phyloP scores from a whole-genome alignment of 176 grass and related monocot species.

The Elaeis guineensis region DNA sequence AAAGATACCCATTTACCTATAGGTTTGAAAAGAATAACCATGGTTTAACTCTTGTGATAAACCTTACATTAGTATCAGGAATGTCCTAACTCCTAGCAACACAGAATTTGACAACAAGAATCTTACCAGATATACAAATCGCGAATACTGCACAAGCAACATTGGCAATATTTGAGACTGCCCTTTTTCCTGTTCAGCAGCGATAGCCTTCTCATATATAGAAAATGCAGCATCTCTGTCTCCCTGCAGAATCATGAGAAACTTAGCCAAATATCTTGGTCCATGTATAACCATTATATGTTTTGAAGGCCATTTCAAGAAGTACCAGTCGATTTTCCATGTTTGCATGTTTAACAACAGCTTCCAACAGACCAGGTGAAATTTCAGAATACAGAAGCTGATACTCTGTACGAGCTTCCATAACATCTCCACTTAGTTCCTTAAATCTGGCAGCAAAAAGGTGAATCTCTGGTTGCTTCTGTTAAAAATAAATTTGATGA shows the following conservation, averaged over 20 bases:
- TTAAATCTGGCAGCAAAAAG: conserved; percentile 81
- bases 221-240: conserved; percentile 57
- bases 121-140: conserved; percentile 78
- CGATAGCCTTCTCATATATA: conserved; percentile 85
- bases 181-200: conserved; percentile 61
- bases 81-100: not conserved
- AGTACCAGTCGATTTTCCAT: conserved; percentile 84
- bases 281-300: not conserved
- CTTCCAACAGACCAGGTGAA: conserved; percentile 80
- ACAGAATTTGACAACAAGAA: not conserved
- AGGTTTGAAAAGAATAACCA: no score
- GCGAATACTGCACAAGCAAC: conserved; percentile 71
- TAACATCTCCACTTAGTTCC: conserved; percentile 67
- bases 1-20: no score
- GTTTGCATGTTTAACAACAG: conserved; percentile 87
- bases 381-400: conserved; percentile 76
- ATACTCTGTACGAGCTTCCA: conserved; percentile 67
- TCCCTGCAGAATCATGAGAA: conserved; percentile 38
- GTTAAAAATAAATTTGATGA: conserved; percentile 20
- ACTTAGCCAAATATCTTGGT: not conserved
- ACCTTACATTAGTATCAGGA: no score
- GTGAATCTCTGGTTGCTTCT: conserved; percentile 97
- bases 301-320: not conserved
- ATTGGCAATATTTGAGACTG: conserved; percentile 59
- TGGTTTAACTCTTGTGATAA: no score